Evolutionary conservation across 108 stramenopile genomes (phyloP).

Genomic region (Discostella stelligeroides): DNA sequence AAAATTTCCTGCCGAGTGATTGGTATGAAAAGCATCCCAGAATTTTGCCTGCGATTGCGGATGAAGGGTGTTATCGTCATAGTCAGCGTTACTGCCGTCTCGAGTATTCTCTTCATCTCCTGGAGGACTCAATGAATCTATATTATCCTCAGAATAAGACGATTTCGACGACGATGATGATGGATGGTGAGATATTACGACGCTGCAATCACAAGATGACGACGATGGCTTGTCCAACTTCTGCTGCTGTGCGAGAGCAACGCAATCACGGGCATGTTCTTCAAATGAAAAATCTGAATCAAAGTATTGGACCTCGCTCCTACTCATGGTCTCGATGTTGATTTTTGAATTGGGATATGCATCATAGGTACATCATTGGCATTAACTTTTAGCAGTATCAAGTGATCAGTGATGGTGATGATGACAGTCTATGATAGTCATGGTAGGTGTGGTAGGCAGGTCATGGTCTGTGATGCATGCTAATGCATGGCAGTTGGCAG

Average conservation of each 20-base stretch:
- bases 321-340: too few species aligned
- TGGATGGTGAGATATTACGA: not conserved
- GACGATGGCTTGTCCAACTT: not conserved
- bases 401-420: too few species aligned
- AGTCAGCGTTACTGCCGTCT: not conserved
- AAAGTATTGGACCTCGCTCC: constrained; percentile 19
- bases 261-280: constrained; percentile 15
- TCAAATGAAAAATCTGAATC: constrained; percentile 32
- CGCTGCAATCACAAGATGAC: too few species aligned
- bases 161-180: not conserved
- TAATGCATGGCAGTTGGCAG: too few species aligned
- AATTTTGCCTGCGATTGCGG: constrained; percentile 22
- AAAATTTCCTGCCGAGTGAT: constrained; percentile 34
- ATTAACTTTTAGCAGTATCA: too few species aligned
- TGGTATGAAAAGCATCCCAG: constrained; percentile 41
- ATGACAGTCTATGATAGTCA: too few species aligned
- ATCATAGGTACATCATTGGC: too few species aligned
- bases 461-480: too few species aligned
- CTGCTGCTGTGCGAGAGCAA: not conserved
- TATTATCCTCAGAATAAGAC: not conserved
- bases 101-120: too few species aligned
- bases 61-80: not conserved
- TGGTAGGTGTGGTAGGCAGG: too few species aligned
- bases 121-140: too few species aligned
- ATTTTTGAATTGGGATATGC: too few species aligned